Percentiles rank a stretch among this genome's conserved stretches.
phyloP scores from a whole-genome alignment of 164 flowering plant genomes.

The Brasenia schreberi region DNA sequence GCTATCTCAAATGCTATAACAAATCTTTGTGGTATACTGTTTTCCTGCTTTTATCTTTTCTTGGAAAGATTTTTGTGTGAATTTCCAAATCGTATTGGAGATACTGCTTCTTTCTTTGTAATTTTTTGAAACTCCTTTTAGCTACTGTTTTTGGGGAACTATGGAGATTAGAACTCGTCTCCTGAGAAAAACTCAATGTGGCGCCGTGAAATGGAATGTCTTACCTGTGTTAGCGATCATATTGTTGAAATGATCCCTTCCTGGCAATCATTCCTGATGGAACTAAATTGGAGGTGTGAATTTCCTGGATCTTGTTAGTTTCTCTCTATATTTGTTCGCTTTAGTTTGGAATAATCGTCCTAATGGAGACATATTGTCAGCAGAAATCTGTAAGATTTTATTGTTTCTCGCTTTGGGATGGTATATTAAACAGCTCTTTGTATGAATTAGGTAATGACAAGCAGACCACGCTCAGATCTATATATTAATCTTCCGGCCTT shows the following conservation, averaged over 20 bases:
- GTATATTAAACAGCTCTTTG: too few relatives aligned
- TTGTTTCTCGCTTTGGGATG: too few relatives aligned
- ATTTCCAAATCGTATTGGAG: background rate
- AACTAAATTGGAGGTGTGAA: conserved; percentile 69
- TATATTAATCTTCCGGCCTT: conserved; percentile 84
- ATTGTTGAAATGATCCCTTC: conserved; percentile 86
- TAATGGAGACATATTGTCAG: too few relatives aligned
- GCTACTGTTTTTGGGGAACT: conserved; percentile 88
- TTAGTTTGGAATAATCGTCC: too few relatives aligned
- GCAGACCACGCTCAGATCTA: conserved; percentile 80
- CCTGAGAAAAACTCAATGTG: conserved; percentile 78
- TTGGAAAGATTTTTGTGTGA: background rate
- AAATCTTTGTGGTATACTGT: conserved; percentile 62
- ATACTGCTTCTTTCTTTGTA: too few relatives aligned
- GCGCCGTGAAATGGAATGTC: conserved; percentile 92
- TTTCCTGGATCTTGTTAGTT: background rate
- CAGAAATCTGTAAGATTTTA: too few relatives aligned
- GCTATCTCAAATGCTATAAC: conserved; percentile 90
- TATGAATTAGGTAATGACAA: conserved; percentile 64
- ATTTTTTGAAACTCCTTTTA: conserved; percentile 10
- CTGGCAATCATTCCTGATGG: conserved; percentile 90
- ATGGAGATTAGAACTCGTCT: conserved; percentile 77
- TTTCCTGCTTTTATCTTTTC: background rate
- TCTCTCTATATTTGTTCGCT: too few relatives aligned
- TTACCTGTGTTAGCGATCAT: conserved; percentile 78